Conservation (phyloP, 176 grass and related monocot genomes). For the barley (Hordeum vulgare) region MorexV3_pseudomolecules_assembly NC_058521.1:96490484-96490983, state of each 20-base stretch:
- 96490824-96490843: constrained; percentile 19
- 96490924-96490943: not conserved
- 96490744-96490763: constrained; percentile 70
- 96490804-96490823: constrained; percentile 4
- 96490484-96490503: constrained; percentile 42
- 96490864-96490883: not conserved
- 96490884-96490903: not conserved
- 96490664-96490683: constrained; percentile 79
- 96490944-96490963: constrained; percentile 10
- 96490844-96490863: constrained; percentile 21
- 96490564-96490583: constrained; percentile 61
- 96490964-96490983: constrained; percentile 24
- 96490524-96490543: not conserved
- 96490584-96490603: constrained; percentile 22
- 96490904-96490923: not conserved
- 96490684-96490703: constrained; percentile 56
- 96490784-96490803: not conserved
- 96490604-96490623: constrained; percentile 24
- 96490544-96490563: constrained; percentile 61
- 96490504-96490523: constrained; percentile 18
- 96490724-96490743: constrained; percentile 87
- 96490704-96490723: constrained; percentile 43
- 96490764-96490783: not conserved
- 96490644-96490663: constrained; percentile 57
- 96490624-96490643: constrained; percentile 45